Base-by-base conservation (phyloP, 768 basidiomycete genomes). In the Gymnopilus junonius region DNA sequence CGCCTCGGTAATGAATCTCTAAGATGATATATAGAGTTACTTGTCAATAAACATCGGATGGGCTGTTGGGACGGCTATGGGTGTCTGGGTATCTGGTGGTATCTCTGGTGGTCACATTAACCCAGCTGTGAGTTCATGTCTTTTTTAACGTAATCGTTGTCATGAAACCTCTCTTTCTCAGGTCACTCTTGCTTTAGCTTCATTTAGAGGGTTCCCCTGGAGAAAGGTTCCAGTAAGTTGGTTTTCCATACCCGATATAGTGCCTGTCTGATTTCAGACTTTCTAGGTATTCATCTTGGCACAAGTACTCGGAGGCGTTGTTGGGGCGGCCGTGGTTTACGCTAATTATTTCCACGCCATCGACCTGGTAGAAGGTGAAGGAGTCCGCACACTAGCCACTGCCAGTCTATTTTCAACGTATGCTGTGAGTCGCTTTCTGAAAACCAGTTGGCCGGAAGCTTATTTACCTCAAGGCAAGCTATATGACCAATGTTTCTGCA, bases 71-170 rank as follows among this genome's bases (percentile, higher is more conserved):
- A 78, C 85, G 3, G 84, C 86, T 8, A 76, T 91, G 72, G 91
- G 88, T 32, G 89, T 88, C 10, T 92, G 88, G 88, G 80, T 86
- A 3, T 82, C 82, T 21, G 82, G 82, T 53, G 86, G 87, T 48
- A 82, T 90, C 60, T 91, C 91, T 48, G 90, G 89, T 6, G 91
- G 89, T 29, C 91, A 93, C 68, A 83, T 91, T 64, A 92, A 92
- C 69, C 90, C 90, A 35, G 87, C 88, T 32, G 89, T 87, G 73
- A 17, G 81, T 75, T 8, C 59, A 2, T 5, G 21, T 48, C 57
- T 8, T 20, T 12, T 34, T 25, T 53, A 35, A 35, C 50, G 27
- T 37, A 27, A 17, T 20, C 20, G 34, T 50, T 32, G 51, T 43
- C 14, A 31, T 23, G 57, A 31, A 43, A n/a, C 35, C 31, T 60